Conservation (phyloP, 2,329 filamentous ascomycete genomes). For the Colletotrichum sp. region DNA sequence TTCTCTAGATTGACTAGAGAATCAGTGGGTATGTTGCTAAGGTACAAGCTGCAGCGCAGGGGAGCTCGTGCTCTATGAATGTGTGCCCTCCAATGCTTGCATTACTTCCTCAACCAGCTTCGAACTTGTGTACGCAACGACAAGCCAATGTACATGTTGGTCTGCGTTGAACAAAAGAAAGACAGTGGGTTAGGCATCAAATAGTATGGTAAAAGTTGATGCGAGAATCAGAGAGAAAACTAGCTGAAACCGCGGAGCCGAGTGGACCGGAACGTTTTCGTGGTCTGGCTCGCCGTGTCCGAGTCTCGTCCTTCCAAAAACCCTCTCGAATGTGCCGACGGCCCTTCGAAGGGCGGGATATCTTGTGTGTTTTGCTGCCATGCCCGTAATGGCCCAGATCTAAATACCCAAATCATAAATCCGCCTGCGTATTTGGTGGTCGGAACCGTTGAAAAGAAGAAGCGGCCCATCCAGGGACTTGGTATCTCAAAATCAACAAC, state of each 20-base stretch:
- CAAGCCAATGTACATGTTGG: neutral
- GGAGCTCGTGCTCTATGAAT: neutral
- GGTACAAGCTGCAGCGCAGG: slow-evolving; percentile 4
- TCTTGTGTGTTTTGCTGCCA: slow-evolving; percentile 18
- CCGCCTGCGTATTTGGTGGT: neutral
- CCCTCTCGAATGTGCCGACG: neutral
- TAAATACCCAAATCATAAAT: slow-evolving; percentile 19
- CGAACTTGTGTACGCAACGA: neutral
- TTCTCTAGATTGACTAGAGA: neutral
- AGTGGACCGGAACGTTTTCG: neutral
- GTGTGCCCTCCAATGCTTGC: neutral
- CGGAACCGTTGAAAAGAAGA: slow-evolving; percentile 20
- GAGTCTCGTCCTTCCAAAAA: neutral
- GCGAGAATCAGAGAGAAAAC: slow-evolving; percentile 2
- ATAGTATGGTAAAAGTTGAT: slow-evolving; percentile 10
- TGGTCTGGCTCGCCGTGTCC: neutral
- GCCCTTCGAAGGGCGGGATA: slow-evolving; percentile 2
- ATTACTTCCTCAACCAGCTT: slow-evolving; percentile 1
- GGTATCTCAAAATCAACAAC: slow-evolving; percentile 24
- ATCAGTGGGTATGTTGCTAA: slow-evolving; percentile 14
- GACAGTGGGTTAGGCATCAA: neutral
- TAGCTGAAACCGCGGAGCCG: neutral
- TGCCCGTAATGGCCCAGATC: slow-evolving; percentile 11
- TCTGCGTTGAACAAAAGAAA: slow-evolving; percentile 13
- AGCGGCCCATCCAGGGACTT: slow-evolving; percentile 18